Evolutionary conservation across 2,329 filamentous ascomycete genomes (phyloP), one percentile per base, ranked within the genome.

Genomic region (Colletotrichum australisinense): DNA sequence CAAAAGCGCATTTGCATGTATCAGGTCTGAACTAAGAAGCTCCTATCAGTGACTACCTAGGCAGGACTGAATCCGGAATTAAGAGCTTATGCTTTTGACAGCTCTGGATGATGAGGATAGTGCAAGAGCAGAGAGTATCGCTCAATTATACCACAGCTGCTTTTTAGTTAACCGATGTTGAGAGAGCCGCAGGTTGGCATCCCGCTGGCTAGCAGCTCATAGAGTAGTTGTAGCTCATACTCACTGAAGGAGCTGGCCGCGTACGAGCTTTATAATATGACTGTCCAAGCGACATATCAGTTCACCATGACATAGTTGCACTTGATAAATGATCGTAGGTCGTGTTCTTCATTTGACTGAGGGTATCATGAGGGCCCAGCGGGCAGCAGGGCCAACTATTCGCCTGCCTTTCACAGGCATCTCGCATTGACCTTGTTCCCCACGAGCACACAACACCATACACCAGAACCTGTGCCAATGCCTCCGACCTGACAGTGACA

Each of bases 291-390:
- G 7, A 19, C 19, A 19, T 9, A 0, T 4, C 8, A 19, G 42
- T n/a, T n/a, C 42, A 49, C 19, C 11, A 49, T n/a, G 19, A 49
- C 42, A n/a, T 49, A 9, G 8, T 12, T 4, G 14, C 28, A 38
- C 22, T 38, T 35, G 46, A 38, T 1, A 52, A 9, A 55, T 65
- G 38, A 55, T 32, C n/a, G 16, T 57, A 62, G 28, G 56, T 65
- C 49, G 63, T 62, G 60, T 70, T 73, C 71, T 66, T 73, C 67
- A 55, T 65, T 71, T 70, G 67, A 63, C 38, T 22, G 55, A 70
- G 71, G 71, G 67, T 73, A 70, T 73, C 67, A 70, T 71, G 60
- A 73, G 46, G 42, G 71, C 67, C 60, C 71, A 49, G 52, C 35
- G 56, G 58, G 60, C 19, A 73, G 62, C 68, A 53, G 68, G 59